phyloP scores from a whole-genome alignment of 208 protist genomes.

The Entamoeba invadens region DNA sequence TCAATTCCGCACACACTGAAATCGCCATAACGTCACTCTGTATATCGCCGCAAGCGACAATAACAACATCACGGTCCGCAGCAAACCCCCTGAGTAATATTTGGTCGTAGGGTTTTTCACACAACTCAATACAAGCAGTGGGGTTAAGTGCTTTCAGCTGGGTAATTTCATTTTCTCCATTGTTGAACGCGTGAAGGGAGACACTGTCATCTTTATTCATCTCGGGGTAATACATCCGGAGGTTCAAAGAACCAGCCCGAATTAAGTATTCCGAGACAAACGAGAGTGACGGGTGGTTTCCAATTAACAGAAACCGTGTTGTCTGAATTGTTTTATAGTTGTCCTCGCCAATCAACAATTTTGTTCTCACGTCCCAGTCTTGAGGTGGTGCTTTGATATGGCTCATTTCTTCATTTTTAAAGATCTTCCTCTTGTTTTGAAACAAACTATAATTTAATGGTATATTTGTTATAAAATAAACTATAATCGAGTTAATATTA shows the following conservation, averaged over 20 bases:
- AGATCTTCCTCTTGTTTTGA: background rate
- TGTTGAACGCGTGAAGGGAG: background rate
- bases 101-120: background rate
- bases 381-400: background rate
- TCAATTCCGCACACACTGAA: background rate
- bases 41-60: background rate
- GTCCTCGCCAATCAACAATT: background rate
- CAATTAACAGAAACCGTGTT: background rate
- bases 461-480: too few relatives aligned
- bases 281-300: background rate
- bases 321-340: background rate
- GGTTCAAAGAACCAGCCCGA: background rate
- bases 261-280: background rate
- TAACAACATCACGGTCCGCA: background rate
- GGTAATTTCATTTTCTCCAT: background rate
- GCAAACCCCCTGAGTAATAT: background rate
- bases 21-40: background rate
- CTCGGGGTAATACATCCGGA: background rate
- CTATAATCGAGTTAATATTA: too few relatives aligned
- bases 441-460: background rate
- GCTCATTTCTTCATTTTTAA: background rate
- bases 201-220: background rate
- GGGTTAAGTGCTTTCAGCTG: background rate
- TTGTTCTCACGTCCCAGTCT: background rate
- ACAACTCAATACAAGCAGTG: background rate